Base-by-base conservation (phyloP, 148 eudicot genomes). In the Rhododendron vialii region DNA sequence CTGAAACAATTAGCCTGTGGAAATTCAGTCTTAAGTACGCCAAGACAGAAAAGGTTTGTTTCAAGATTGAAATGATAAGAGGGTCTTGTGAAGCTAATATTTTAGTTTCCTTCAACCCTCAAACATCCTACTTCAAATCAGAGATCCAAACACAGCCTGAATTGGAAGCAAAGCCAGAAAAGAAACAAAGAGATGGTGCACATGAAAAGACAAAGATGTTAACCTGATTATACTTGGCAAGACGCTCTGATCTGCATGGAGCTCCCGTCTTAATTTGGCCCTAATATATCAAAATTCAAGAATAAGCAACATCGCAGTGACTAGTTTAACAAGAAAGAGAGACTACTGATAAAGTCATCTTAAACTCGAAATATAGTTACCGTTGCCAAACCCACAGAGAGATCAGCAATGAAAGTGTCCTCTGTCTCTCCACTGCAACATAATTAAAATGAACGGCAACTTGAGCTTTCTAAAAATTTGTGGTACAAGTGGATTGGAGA, bases 351-450 rank as follows among this genome's bases (percentile, higher is more conserved):
- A 9, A 63, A 14, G 10, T 15, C 50, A 45, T 73, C 9, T 45
- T 33, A 8, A 7, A 28, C 17, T 73, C 0, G 15, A 53, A 24
- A 76, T 84, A 12, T 87, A 80, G 38, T 80, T 96, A 96, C 99
- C 94, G 99, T 97, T 83, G 99, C 87, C 91, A 97, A 93, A 88
- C 99, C 99, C 65, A 97, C 99, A 43, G 99, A 88, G 71, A 97
- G 98, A 87, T 97, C 99, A 88, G 99, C 99, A 87, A 97, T 95
- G 94, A 97, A 97, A 79, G 98, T 95, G 90, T 97, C 99, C 84
- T 97, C 99, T 0, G 99, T 97, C 83, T 97, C 98, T 77, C 99
- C 99, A 93, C 99, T 97, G 89, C 89, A 90, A 84, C 71, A 48
- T 71, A 80, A 63, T 7, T 26, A 59, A 45, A 26, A 78, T 5